A percentile compares a stretch with the other conserved stretches of the same genome.
Evolutionary conservation across 2,329 filamentous ascomycete genomes (phyloP).

Genomic region (Sarocladium kiliense): DNA sequence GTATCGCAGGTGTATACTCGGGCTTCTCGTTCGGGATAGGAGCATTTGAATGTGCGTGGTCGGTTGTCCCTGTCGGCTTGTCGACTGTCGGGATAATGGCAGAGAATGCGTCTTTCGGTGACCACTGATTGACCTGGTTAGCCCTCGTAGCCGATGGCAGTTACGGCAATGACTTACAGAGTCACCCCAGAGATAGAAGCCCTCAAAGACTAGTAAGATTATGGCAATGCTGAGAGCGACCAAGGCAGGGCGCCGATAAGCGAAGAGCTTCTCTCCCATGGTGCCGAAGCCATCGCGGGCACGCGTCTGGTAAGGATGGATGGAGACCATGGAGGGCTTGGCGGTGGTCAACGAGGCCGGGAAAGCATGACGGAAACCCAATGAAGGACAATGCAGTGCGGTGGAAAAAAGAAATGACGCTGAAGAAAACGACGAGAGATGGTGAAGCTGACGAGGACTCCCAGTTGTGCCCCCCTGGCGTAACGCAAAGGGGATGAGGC

Average conservation of each 20-base stretch:
- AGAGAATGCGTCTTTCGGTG: background rate
- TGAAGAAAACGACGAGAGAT: no score
- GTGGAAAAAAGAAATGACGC: no score
- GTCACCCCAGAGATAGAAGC: background rate
- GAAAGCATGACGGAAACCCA: background rate
- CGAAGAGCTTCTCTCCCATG: background rate
- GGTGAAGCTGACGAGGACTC: no score
- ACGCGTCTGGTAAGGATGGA: background rate
- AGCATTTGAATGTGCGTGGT: background rate
- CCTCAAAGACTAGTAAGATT: background rate
- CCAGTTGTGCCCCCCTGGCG: no score
- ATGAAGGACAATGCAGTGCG: no score
- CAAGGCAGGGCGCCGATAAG: background rate
- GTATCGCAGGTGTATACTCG: background rate
- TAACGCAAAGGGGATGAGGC: no score
- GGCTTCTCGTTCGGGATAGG: background rate
- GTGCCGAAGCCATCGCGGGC: background rate
- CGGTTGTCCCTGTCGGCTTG: background rate
- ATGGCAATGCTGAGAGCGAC: background rate
- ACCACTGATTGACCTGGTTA: background rate
- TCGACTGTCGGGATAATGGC: background rate
- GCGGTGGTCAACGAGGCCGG: background rate
- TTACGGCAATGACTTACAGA: background rate
- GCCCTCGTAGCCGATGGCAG: no score
- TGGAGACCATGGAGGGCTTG: background rate